Conservation (phyloP, 768 basidiomycete genomes). For the Kwoniella botswanensis region DNA sequence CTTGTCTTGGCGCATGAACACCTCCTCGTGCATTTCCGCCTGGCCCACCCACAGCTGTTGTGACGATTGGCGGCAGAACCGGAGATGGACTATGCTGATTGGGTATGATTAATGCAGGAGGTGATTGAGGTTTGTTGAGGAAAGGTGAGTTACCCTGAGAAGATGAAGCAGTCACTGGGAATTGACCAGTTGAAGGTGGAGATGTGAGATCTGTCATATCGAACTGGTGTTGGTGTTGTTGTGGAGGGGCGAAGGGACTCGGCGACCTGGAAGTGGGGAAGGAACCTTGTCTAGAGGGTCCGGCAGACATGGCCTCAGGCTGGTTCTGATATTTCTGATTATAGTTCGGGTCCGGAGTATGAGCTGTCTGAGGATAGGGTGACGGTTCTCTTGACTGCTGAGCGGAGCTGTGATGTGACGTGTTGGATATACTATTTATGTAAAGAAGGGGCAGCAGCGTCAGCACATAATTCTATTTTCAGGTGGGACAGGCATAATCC, state of each 20-base stretch:
- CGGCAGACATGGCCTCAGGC: constrained; percentile 13
- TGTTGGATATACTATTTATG: constrained; percentile 28
- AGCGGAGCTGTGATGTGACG: constrained; percentile 23
- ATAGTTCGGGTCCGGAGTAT: constrained; percentile 18
- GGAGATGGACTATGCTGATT: constrained; percentile 42
- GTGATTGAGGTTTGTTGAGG: constrained; percentile 48
- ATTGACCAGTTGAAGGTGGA: constrained; percentile 22
- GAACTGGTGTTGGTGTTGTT: constrained; percentile 7
- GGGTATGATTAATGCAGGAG: constrained; percentile 49
- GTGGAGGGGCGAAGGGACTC: constrained; percentile 29
- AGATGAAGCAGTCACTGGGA: constrained; percentile 17
- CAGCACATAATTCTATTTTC: constrained; percentile 1
- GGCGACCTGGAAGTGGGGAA: constrained; percentile 26
- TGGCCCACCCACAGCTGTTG: constrained; percentile 18
- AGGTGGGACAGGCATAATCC: not conserved
- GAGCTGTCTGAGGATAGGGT: constrained; percentile 17
- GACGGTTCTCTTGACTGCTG: constrained; percentile 32
- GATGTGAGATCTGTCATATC: constrained; percentile 24
- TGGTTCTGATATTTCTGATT: constrained; percentile 16
- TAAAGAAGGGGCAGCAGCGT: not conserved
- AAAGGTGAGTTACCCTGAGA: constrained; percentile 31
- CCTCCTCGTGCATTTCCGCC: constrained; percentile 13
- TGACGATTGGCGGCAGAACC: constrained; percentile 44
- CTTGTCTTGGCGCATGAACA: constrained; percentile 14
- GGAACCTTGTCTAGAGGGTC: constrained; percentile 27